Evolutionary conservation across 805 yeast genomes (phyloP), one percentile per base, ranked within the genome.

Genomic region (Maudiozyma bulderi): DNA sequence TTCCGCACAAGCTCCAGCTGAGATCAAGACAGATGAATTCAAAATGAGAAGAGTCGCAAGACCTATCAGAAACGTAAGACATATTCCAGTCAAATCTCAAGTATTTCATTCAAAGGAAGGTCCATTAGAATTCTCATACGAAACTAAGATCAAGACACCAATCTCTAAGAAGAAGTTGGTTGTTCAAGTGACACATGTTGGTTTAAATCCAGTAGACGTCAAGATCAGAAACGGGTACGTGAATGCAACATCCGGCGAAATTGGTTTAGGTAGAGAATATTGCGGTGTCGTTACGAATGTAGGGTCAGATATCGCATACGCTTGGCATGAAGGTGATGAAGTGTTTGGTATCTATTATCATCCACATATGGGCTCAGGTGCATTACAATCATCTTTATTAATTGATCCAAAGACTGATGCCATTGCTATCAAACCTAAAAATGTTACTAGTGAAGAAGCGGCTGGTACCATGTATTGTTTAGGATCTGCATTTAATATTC

Each of bases 251-350:
- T 74, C 71, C 46, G 76, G 78, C 40, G 77, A 74, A 50, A 74
- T 79, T 55, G 89, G 89, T 8, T 62, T 82, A 28, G 93, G 93
- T 1, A 75, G 84, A 56, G 90, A 83, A 53, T 85, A 76, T 61
- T 68, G 80, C 26, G 95, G 95, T 26, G 66, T 66, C 6, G 68
- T 85, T 30, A 70, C 71, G 5, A 72, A 74, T 34, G 78, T 81
- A 14, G 91, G 91, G 7, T 58, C 63, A 9, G 68, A 69, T 13
- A 60, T 57, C 15, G 62, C 64, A 1, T 53, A 56, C 10, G 56
- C 59, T 33, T 81, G 70, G 67, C 65, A 64, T 11, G 76, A 69
- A 26, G 91, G 90, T 37, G 85, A 80, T 55, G 73, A 71, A 39
- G 88, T 85, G 0, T 76, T 81, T 60, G 95, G 91, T 7, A 57